Evolutionary conservation across 2,329 filamentous ascomycete species (phyloP), one percentile per base, ranked within the genome.

Genomic region (Colletotrichum shisoi): DNA sequence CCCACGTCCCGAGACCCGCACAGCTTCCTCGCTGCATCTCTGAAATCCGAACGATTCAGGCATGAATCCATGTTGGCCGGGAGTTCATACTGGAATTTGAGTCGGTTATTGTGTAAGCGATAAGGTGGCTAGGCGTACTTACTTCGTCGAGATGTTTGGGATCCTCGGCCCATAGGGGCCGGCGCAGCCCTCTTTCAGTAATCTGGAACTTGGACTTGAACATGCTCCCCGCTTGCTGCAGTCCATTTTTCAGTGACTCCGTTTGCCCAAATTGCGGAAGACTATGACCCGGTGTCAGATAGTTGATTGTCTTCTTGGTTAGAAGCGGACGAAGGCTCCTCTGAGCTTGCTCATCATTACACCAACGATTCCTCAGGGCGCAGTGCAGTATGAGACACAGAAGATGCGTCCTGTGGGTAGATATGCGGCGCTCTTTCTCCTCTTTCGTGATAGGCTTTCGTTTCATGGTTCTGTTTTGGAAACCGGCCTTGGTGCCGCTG

Each of bases 1-100:
- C 94, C 95, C 11, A 96, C 84, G 76, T 99, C 95, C 70, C 94
- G 87, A 9, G 94, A 98, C 0, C 94, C 96, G 70, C 88, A 82
- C 19, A 96, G 78, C 5, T 80, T 85, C 67, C 81, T 84, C 0
- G 94, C 92, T 37, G 91, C 89, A 44, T 83, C 82, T 4, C 85
- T 83, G 72, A 98, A 98, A 70, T 96, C 92, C 0, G 83, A 79
- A 66, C 85, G 89, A 34, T 93, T 90, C 56, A 91, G 78, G 21
- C 88, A 85, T 1, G 87, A 82, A 72, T 96, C 93, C 57, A 87
- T 80, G 63, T 92, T 86, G 9, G 83, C 81, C 6, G 88, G 84
- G 27, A 86, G 82, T 69, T 81, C 81, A 73, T 83, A 88, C 84
- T 86, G 46, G 31, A 4, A 17, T 68, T 78, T 17, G 52, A 63